Evolutionary conservation across 75 land plant genomes (phyloP), one percentile per base, ranked within the genome.

Genomic region (Pseudotsuga menziesii): DNA sequence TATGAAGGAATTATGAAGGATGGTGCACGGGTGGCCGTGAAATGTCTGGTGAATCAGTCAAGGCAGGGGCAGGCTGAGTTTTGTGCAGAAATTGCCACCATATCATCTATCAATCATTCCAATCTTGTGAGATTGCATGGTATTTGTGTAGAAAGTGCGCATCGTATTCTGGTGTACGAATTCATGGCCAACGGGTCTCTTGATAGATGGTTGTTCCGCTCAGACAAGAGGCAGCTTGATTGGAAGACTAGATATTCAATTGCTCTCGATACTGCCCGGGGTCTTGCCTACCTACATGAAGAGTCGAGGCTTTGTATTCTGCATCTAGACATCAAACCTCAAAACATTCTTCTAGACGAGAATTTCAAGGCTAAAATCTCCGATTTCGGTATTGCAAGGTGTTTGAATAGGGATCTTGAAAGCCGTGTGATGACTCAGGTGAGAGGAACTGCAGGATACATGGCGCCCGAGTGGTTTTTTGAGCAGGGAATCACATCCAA

Each of bases 331-430:
- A 60, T 94, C 15, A 94, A 94, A 86, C 97, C 97, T 60, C 22
- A 20, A 20, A 94, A 92, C 75, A 90, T 94, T 66, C 87, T 92
- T 27, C 72, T 94, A 61, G 94, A 92, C 70, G 87, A 76, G 35
- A 84, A 86, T 69, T 90, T 94, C 78, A 88, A 87, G 85, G 94
- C 92, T 61, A 94, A 91, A 85, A 92, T 94, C 58, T 91, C 92
- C 41, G 94, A 91, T 80, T 94, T 94, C 78, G 94, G 97, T 4
- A 76, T 94, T 76, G 97, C 94, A 0, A 82, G 86, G 79, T 60
- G 8, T 19, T 75, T 87, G 61, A 86, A 89, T 23, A 84, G 86
- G 67, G 91, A 84, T 22, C 83, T 81, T 76, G 87, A 78, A 74
- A 86, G 92, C 58, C 85, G 87, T 9, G 89, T 88, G 23, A 88